These are phyloP conservation scores for Tritrichomonas foetus DNA, from an alignment of 208 protist genomes.

Conservation along the genomic window DNA sequence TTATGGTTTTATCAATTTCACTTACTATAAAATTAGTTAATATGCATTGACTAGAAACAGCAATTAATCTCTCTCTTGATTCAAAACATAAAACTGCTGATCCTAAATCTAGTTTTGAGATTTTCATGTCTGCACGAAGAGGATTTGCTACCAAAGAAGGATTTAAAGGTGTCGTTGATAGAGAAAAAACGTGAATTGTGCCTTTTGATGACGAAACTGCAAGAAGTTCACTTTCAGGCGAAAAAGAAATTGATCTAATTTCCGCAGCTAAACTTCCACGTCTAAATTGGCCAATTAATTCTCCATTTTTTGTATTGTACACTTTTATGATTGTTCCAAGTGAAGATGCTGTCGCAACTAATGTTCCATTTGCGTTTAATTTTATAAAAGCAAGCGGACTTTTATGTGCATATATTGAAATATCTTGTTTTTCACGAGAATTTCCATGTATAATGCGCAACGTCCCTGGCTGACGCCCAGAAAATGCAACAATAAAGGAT, in stretches of 20 bases:
- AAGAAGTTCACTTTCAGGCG: neutral
- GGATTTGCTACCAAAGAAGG: too few relatives aligned
- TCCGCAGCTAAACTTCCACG: neutral
- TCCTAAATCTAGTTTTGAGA: too few relatives aligned
- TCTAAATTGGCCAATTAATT: constrained; percentile 18
- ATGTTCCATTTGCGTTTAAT: neutral
- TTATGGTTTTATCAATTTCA: too few relatives aligned
- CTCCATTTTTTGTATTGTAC: neutral
- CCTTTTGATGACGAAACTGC: neutral
- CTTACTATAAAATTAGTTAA: too few relatives aligned
- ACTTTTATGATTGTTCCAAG: neutral
- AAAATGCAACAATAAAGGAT: neutral
- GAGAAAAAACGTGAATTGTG: neutral
- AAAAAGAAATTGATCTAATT: constrained; percentile 17
- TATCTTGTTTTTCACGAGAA: neutral
- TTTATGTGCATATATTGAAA: neutral
- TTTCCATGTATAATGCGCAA: neutral
- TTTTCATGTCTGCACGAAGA: too few relatives aligned
- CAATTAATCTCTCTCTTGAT: too few relatives aligned
- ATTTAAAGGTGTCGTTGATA: neutral
- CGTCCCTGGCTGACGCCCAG: neutral
- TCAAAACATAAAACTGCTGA: too few relatives aligned
- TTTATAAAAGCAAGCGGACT: neutral
- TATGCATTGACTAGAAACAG: too few relatives aligned
- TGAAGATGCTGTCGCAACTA: neutral